Conservation (phyloP, 305 asterid species). For the Fraxinus greggii region DNA sequence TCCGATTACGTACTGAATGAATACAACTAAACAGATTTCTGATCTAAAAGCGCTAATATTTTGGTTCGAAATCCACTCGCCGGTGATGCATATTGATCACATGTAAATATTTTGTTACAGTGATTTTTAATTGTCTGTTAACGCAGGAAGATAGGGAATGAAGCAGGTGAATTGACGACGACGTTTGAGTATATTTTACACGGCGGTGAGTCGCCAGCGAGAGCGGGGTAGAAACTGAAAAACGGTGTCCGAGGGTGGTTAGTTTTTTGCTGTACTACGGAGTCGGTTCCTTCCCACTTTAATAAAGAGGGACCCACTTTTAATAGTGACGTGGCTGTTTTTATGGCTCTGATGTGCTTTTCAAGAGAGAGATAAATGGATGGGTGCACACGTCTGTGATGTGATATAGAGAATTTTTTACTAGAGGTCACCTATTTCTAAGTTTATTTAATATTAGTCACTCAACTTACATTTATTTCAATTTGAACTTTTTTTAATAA, state of each 20-base stretch:
- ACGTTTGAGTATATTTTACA: not conserved
- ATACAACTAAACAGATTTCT: conserved; percentile 1
- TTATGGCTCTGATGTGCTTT: conserved; percentile 10
- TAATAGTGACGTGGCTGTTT: not conserved
- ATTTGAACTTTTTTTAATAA: not conserved
- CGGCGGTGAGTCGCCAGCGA: conserved; percentile 32
- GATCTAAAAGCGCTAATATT: conserved; percentile 3
- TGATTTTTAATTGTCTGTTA: not conserved
- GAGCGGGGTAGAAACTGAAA: conserved; percentile 17
- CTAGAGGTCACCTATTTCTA: not conserved
- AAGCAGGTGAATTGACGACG: not conserved
- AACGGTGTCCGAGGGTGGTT: conserved; percentile 10
- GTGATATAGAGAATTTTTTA: not conserved
- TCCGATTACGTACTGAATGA: not conserved
- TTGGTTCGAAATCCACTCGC: not conserved
- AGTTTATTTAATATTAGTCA: not conserved
- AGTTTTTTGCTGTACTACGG: conserved; percentile 20
- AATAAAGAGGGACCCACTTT: conserved; percentile 22
- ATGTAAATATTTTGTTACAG: not conserved
- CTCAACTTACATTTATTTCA: not conserved
- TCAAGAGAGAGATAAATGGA: not conserved
- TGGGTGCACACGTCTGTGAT: not conserved
- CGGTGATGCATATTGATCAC: not conserved
- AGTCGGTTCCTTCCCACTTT: conserved; percentile 59
- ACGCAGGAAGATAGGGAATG: not conserved